Conservation (phyloP, 345 rosid species). For the Murraya koenigii region DNA sequence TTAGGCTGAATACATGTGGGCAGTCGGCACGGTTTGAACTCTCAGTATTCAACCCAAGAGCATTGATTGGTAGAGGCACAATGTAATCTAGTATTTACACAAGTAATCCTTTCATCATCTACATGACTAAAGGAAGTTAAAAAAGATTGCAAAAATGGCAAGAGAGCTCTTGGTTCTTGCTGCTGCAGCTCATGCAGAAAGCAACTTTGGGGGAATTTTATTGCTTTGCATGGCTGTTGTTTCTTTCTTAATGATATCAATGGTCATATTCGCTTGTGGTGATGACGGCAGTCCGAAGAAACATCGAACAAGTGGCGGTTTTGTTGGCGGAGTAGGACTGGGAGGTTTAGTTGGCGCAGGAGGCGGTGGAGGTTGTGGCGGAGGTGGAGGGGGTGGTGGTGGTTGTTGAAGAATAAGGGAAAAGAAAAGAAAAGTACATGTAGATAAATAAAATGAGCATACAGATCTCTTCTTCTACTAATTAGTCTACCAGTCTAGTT, state of each 20-base stretch:
- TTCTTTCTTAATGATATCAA: constrained; percentile 18
- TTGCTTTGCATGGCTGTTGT: constrained; percentile 10
- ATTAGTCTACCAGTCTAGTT: not conserved
- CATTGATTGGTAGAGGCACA: too few species aligned
- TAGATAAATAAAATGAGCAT: not conserved
- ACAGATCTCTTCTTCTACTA: not conserved
- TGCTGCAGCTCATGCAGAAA: not conserved
- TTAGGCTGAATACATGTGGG: not conserved
- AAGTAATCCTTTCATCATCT: too few species aligned
- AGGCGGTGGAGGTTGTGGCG: too few species aligned
- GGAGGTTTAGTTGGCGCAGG: not conserved
- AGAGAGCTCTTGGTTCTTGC: constrained; percentile 2
- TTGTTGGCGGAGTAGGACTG: not conserved
- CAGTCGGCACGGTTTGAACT: not conserved
- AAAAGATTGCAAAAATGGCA: not conserved
- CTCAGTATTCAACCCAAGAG: too few species aligned
- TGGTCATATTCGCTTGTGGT: constrained; percentile 23
- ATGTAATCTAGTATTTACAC: too few species aligned
- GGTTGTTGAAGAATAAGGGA: not conserved
- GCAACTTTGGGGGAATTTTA: constrained; percentile 6
- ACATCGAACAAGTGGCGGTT: not conserved
- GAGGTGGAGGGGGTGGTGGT: not conserved
- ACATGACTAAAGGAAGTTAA: too few species aligned
- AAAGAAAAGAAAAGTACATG: not conserved
- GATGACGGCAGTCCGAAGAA: not conserved